Conservation (phyloP, 306 rosid species). For the Styphnolobium japonicum region DNA sequence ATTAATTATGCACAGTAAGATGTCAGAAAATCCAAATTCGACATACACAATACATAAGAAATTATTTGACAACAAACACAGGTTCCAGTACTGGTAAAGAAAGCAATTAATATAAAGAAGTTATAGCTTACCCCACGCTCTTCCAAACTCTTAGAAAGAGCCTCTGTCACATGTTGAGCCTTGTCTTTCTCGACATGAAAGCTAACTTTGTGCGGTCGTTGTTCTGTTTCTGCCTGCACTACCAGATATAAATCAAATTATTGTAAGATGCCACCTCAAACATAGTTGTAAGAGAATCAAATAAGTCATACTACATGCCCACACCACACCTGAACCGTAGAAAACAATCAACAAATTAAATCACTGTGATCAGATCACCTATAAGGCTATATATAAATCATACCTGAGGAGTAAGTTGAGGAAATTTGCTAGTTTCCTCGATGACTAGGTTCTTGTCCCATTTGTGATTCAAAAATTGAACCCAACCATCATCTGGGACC, state of each 20-base stretch:
- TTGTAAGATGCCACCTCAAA: background rate
- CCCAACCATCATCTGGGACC: slow-evolving; percentile 94
- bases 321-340: background rate
- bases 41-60: background rate
- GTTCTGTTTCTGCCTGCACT: slow-evolving; percentile 88
- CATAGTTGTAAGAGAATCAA: background rate
- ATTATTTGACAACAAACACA: background rate
- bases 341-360: slow-evolving; percentile 5
- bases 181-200: slow-evolving; percentile 76
- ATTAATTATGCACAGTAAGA: background rate
- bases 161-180: slow-evolving; percentile 64
- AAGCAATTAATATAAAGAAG: background rate
- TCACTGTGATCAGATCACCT: background rate
- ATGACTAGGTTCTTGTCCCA: slow-evolving; percentile 74
- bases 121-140: slow-evolving; percentile 65
- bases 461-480: slow-evolving; percentile 67
- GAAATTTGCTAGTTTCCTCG: slow-evolving; percentile 73
- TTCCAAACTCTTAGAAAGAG: slow-evolving; percentile 63
- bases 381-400: too few species aligned
- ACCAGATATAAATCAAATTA: slow-evolving; percentile 20
- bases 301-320: background rate
- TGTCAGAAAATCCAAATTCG: background rate
- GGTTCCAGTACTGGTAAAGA: slow-evolving; percentile 3
- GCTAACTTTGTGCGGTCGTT: slow-evolving; percentile 88
- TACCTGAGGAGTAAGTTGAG: slow-evolving; percentile 89